Percentiles rank a stretch among this genome's conserved stretches.
Evolutionary conservation across 2,329 filamentous ascomycete species (phyloP).

Genomic region (Cladosporium sp.): DNA sequence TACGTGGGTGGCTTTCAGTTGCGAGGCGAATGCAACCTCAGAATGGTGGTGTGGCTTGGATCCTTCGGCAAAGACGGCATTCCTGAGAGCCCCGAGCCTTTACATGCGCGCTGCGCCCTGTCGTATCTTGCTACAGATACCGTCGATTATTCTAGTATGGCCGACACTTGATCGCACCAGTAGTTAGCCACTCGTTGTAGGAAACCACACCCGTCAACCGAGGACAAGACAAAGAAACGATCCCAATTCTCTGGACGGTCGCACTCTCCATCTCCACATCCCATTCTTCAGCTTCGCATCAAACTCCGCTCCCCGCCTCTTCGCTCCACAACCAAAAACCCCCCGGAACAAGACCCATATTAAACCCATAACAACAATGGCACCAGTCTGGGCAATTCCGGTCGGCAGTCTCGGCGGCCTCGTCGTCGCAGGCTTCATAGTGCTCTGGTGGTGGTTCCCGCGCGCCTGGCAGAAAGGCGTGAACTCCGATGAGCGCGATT

Average conservation of each 20-base stretch:
- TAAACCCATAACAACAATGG: slow-evolving; percentile 21
- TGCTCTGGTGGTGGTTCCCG: slow-evolving; percentile 35
- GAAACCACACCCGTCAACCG: not conserved
- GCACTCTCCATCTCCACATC: not conserved
- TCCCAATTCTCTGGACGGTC: too few species aligned
- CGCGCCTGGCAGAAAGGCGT: slow-evolving; percentile 28
- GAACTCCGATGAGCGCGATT: slow-evolving; percentile 23
- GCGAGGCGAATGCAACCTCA: slow-evolving; percentile 1
- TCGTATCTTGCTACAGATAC: not conserved
- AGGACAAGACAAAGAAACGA: not conserved
- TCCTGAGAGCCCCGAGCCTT: not conserved
- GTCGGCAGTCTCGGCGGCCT: slow-evolving; percentile 31
- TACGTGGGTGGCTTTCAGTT: not conserved
- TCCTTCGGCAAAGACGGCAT: slow-evolving; percentile 9
- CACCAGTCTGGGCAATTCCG: slow-evolving; percentile 28
- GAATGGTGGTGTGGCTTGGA: not conserved
- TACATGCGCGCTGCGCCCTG: not conserved
- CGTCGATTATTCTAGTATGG: not conserved
- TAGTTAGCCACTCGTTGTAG: not conserved
- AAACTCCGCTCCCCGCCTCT: not conserved
- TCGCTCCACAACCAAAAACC: not conserved
- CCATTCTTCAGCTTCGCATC: not conserved
- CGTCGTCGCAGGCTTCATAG: slow-evolving; percentile 26
- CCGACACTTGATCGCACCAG: not conserved
- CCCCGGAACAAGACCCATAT: not conserved